phyloP scores from a whole-genome alignment of 768 basidiomycete genomes.

The Candolleomyces aberdarensis region DNA sequence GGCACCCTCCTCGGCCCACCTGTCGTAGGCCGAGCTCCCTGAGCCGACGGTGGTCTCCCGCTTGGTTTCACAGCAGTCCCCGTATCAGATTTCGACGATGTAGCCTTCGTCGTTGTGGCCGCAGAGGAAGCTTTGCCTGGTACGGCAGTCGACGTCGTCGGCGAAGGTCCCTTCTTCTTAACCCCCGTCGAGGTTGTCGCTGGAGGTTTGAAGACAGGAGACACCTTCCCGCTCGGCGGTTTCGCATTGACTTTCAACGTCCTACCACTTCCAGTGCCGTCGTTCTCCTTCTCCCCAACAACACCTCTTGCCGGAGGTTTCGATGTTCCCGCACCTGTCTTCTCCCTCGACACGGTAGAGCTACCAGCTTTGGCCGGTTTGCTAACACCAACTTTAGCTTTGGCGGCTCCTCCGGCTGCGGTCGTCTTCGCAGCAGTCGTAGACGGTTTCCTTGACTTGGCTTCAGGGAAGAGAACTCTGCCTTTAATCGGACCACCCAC shows the following conservation, averaged over 20 bases:
- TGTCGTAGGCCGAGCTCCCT: conserved; percentile 22
- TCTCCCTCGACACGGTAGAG: conserved; percentile 23
- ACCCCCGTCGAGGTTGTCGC: conserved; percentile 10
- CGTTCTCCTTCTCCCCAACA: conserved; percentile 37
- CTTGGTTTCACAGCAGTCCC: background rate
- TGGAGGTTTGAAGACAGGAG: conserved; percentile 20
- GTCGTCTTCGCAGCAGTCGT: background rate
- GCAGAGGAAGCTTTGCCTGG: conserved; percentile 13
- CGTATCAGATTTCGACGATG: too few relatives aligned
- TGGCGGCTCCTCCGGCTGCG: conserved; percentile 16
- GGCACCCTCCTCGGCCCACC: conserved; percentile 64
- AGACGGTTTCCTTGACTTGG: conserved; percentile 25
- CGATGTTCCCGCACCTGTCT: conserved; percentile 9
- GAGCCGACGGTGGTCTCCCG: background rate
- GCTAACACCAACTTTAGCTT: conserved; percentile 26
- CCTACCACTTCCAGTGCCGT: conserved; percentile 6
- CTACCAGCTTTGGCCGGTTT: conserved; percentile 26
- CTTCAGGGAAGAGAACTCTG: conserved; percentile 27
- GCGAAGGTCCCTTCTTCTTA: conserved; percentile 14
- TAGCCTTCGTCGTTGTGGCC: conserved; percentile 5
- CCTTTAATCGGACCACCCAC: conserved; percentile 16
- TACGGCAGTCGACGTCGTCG: conserved; percentile 11
- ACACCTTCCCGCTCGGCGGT: conserved; percentile 18
- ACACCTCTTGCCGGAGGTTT: conserved; percentile 7
- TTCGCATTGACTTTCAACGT: conserved; percentile 13